phyloP scores from a whole-genome alignment of 495 filamentous ascomycete species.

The Penicillium pulvis region DNA sequence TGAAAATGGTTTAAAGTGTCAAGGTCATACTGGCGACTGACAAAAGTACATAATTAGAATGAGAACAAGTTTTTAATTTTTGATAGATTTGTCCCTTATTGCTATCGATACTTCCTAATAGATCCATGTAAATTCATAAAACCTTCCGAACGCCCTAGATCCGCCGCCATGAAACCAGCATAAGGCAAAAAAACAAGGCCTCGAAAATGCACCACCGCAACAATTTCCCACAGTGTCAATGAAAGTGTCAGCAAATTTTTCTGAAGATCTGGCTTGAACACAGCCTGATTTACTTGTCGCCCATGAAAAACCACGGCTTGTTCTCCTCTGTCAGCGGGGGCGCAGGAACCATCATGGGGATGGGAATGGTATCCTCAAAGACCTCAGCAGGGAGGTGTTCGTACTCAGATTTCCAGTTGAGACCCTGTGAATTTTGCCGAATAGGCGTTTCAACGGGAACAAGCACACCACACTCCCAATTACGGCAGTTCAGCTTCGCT shows the following conservation, averaged over 20 bases:
- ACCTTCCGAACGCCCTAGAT: not conserved
- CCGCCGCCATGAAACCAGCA: not conserved
- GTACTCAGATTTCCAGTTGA: not conserved
- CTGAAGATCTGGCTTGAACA: not conserved
- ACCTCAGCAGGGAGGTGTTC: conserved; percentile 19
- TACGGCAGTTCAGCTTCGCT: conserved; percentile 79
- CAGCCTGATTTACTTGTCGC: not conserved
- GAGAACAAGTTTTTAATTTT: too few relatives aligned
- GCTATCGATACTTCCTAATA: too few relatives aligned
- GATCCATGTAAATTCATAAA: too few relatives aligned
- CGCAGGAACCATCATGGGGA: conserved; percentile 72
- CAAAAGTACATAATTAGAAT: too few relatives aligned
- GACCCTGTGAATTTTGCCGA: not conserved
- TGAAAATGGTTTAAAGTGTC: too few relatives aligned
- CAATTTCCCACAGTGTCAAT: not conserved
- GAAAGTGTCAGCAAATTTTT: not conserved
- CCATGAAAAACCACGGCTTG: conserved; percentile 60
- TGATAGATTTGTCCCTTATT: too few relatives aligned
- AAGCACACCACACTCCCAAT: conserved; percentile 96
- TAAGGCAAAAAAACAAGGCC: not conserved
- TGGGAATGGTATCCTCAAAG: conserved; percentile 62
- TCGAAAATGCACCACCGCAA: not conserved
- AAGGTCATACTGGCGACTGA: too few relatives aligned
- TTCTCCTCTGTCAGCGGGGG: conserved; percentile 41
- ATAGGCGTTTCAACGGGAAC: conserved; percentile 42